Percentiles rank a stretch among this genome's conserved stretches.
These are phyloP conservation scores for Mortierella hygrophila DNA, from an alignment of 192 early-diverging fungal genomes.

Conservation along the genomic window DNA sequence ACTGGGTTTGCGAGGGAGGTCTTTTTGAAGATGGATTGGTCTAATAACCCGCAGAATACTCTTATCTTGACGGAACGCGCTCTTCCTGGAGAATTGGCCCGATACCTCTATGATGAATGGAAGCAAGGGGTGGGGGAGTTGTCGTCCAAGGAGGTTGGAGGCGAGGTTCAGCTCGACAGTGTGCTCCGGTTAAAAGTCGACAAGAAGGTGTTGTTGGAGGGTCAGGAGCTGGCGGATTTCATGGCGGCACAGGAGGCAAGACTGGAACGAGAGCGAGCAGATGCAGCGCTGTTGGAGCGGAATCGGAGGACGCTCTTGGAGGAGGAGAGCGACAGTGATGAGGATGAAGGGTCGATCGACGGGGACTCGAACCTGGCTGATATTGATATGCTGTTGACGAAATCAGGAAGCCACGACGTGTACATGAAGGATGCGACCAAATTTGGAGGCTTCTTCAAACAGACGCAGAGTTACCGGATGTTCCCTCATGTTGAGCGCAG, in stretches of 20 bases:
- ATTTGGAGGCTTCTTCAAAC: slow-evolving; percentile 81
- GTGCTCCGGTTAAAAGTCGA: slow-evolving; percentile 56
- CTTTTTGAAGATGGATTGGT: slow-evolving; percentile 77
- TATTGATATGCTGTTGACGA: slow-evolving; percentile 38
- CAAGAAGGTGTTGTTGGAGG: slow-evolving; percentile 84
- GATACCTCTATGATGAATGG: slow-evolving; percentile 79
- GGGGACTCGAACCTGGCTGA: slow-evolving; percentile 47
- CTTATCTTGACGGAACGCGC: slow-evolving; percentile 87
- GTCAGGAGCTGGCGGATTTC: slow-evolving; percentile 84
- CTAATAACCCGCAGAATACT: slow-evolving; percentile 62
- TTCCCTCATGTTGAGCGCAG: slow-evolving; percentile 89
- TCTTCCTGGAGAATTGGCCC: slow-evolving; percentile 75
- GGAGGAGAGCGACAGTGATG: slow-evolving; percentile 77
- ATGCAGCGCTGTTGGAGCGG: slow-evolving; percentile 74
- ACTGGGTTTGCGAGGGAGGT: slow-evolving; percentile 86
- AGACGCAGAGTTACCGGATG: slow-evolving; percentile 86
- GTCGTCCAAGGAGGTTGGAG: slow-evolving; percentile 36
- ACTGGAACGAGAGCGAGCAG: slow-evolving; percentile 80
- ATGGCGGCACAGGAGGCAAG: slow-evolving; percentile 71
- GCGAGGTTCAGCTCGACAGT: slow-evolving; percentile 38
- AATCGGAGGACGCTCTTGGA: slow-evolving; percentile 80
- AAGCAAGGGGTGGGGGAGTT: slow-evolving; percentile 40
- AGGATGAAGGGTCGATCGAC: slow-evolving; percentile 62
- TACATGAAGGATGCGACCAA: slow-evolving; percentile 84
- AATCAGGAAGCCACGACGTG: slow-evolving; percentile 71